Conservation (phyloP, 306 rosid species). For the Cucumis cinereus region DNA sequence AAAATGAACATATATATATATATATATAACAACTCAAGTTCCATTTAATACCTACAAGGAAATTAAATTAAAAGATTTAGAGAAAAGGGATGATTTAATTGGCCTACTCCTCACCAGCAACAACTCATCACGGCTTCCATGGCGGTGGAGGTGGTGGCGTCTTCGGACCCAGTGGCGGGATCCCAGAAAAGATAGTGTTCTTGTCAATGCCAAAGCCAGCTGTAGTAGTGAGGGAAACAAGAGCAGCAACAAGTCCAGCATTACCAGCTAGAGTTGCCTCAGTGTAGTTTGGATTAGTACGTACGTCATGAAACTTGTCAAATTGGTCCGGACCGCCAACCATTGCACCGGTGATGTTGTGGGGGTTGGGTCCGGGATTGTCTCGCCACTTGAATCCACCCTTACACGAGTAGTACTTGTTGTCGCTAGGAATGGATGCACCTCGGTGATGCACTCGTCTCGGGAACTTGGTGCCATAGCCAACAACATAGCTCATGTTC, state of each 20-base stretch:
- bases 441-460: conserved; percentile 47
- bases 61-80: background rate
- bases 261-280: conserved; percentile 59
- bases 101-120: background rate
- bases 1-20: background rate
- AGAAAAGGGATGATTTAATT: background rate
- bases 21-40: background rate
- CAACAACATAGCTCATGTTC: conserved; percentile 58
- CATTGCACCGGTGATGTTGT: conserved; percentile 52
- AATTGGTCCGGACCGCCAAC: conserved; percentile 53
- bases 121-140: conserved; percentile 32
- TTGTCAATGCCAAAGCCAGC: conserved; percentile 30
- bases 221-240: conserved; percentile 33
- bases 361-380: conserved; percentile 23
- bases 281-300: conserved; percentile 23
- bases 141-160: conserved; percentile 53
- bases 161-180: conserved; percentile 49
- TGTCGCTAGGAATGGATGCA: conserved; percentile 45
- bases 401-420: conserved; percentile 28
- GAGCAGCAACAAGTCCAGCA: conserved; percentile 62
- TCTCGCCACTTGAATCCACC: conserved; percentile 46
- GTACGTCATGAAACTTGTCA: conserved; percentile 35
- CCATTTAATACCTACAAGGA: background rate
- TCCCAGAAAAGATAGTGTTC: conserved; percentile 41
- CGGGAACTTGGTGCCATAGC: conserved; percentile 41